Conservation (phyloP, 768 basidiomycete species). For the Royoungia palumana region DNA sequence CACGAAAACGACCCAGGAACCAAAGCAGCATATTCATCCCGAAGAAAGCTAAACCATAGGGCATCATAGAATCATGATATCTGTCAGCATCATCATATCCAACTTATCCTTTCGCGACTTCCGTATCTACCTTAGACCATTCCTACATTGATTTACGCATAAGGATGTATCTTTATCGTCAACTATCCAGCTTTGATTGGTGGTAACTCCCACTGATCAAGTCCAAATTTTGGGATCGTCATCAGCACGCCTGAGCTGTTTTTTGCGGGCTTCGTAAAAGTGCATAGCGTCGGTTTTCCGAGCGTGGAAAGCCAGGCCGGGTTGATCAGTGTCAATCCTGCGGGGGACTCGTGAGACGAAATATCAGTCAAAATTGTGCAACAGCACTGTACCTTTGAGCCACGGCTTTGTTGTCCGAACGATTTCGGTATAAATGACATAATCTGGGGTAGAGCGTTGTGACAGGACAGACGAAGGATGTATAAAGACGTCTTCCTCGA, state of each 20-base stretch:
- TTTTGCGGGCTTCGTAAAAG: constrained; percentile 83
- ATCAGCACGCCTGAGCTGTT: constrained; percentile 64
- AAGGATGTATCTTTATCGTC: constrained; percentile 20
- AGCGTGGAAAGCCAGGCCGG: constrained; percentile 82
- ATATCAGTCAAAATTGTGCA: neutral
- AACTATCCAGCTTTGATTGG: constrained; percentile 36
- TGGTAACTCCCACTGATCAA: constrained; percentile 84
- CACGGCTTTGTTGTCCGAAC: constrained; percentile 71
- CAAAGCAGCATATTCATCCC: constrained; percentile 57
- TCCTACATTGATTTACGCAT: constrained; percentile 6
- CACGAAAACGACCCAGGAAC: constrained; percentile 32
- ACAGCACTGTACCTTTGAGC: constrained; percentile 63
- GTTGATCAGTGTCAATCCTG: constrained; percentile 83
- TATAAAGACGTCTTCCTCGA: constrained; percentile 85
- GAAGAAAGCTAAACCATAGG: constrained; percentile 42
- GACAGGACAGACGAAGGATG: constrained; percentile 86
- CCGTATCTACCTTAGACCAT: constrained; percentile 6
- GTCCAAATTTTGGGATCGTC: constrained; percentile 82
- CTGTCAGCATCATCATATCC: neutral
- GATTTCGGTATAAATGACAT: constrained; percentile 79
- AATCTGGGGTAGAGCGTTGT: constrained; percentile 73
- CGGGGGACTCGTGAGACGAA: constrained; percentile 1
- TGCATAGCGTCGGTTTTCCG: constrained; percentile 77
- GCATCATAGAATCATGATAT: neutral
- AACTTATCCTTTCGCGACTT: neutral